Conservation (phyloP, 2,329 filamentous ascomycete genomes). For the Epichloe hybrida region DNA sequence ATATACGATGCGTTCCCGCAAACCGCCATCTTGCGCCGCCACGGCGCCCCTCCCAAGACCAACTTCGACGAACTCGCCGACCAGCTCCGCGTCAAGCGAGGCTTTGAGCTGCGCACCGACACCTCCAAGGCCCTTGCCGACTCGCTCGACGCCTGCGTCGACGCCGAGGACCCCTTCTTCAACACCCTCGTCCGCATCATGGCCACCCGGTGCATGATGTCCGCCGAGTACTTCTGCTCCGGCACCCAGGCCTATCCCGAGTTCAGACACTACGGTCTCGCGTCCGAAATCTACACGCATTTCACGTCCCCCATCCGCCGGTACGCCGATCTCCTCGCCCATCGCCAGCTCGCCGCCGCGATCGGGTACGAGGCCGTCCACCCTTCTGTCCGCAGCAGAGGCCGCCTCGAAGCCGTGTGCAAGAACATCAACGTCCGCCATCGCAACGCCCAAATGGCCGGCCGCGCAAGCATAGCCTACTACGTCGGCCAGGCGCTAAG, state of each 20-base stretch:
- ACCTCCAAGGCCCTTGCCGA: slow-evolving; percentile 89
- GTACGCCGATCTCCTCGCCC: slow-evolving; percentile 91
- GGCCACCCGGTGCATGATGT: slow-evolving; percentile 98
- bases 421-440: slow-evolving; percentile 97
- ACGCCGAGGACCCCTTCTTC: slow-evolving; percentile 79
- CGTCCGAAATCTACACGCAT: slow-evolving; percentile 94
- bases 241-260: slow-evolving; percentile 87
- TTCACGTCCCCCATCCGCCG: slow-evolving; percentile 96
- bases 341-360: slow-evolving; percentile 86
- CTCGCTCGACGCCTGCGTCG: slow-evolving; percentile 74
- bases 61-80: slow-evolving; percentile 92
- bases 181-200: slow-evolving; percentile 97
- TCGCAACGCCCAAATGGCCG: slow-evolving; percentile 91
- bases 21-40: slow-evolving; percentile 83
- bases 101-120: slow-evolving; percentile 66
- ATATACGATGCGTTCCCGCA: slow-evolving; percentile 90
- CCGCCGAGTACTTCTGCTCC: slow-evolving; percentile 94
- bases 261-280: slow-evolving; percentile 93
- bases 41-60: slow-evolving; percentile 81
- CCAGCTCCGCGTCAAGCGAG: slow-evolving; percentile 78
- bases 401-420: slow-evolving; percentile 83
- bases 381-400: slow-evolving; percentile 64
- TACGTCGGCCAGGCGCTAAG: slow-evolving; percentile 95
- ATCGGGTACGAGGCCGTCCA: slow-evolving; percentile 88
- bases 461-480: slow-evolving; percentile 88